These are phyloP conservation scores for Poronia punctata DNA, from an alignment of 495 filamentous ascomycete genomes.

Conservation along the genomic window DNA sequence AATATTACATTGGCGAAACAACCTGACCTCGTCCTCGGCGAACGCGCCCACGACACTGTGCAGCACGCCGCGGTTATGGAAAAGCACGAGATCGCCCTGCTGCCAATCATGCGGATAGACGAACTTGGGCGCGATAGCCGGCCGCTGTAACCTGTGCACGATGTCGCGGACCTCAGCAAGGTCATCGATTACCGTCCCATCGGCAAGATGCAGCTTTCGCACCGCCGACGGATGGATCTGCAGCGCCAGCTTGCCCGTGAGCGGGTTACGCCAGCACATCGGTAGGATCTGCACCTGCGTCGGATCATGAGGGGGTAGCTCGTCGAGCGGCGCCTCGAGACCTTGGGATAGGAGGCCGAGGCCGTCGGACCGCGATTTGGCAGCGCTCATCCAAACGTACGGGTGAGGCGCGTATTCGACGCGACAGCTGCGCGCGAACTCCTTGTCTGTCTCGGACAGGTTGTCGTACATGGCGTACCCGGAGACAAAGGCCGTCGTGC, in stretches of 20 bases:
- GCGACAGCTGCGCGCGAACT: slow-evolving; percentile 54
- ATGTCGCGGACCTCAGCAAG: slow-evolving; percentile 57
- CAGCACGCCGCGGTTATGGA: slow-evolving; percentile 64
- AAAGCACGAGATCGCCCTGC: slow-evolving; percentile 65
- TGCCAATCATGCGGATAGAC: slow-evolving; percentile 72
- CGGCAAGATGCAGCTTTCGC: slow-evolving; percentile 52
- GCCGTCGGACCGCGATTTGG: slow-evolving; percentile 56
- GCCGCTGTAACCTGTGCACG: slow-evolving; percentile 61
- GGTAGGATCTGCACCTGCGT: slow-evolving; percentile 61
- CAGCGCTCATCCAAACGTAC: slow-evolving; percentile 68
- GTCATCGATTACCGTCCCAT: slow-evolving; percentile 60
- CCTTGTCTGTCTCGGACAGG: slow-evolving; percentile 56
- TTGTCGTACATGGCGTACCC: slow-evolving; percentile 59
- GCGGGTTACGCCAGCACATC: slow-evolving; percentile 66
- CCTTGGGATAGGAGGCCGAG: slow-evolving; percentile 59
- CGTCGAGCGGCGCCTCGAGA: slow-evolving; percentile 46
- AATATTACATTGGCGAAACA: slow-evolving; percentile 73
- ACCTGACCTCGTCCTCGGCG: slow-evolving; percentile 57
- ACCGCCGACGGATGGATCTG: slow-evolving; percentile 65
- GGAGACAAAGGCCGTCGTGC: slow-evolving; percentile 69
- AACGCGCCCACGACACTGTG: slow-evolving; percentile 71
- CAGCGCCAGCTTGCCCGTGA: slow-evolving; percentile 58
- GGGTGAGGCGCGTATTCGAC: slow-evolving; percentile 71
- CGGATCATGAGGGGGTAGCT: slow-evolving; percentile 57
- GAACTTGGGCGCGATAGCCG: slow-evolving; percentile 56